These are phyloP conservation scores for Wallacemonas sp. DNA, from an alignment of 208 protist species.

Conservation along the genomic window DNA sequence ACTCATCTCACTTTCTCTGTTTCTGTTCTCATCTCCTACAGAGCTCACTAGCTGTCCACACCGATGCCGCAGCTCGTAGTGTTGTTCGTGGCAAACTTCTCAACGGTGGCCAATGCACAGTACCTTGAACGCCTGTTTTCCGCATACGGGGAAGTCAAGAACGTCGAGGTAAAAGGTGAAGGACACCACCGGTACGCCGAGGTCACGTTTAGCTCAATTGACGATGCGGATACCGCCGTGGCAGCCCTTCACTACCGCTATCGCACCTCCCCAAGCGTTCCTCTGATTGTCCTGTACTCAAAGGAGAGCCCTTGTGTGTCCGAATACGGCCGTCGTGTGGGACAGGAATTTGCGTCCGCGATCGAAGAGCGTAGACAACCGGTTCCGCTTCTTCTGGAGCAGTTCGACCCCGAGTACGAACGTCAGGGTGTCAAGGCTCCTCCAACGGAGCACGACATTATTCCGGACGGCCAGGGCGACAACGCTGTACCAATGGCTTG, in stretches of 20 bases:
- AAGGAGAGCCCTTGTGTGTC: conserved; percentile 59
- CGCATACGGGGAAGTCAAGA: conserved; percentile 68
- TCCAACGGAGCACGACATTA: conserved; percentile 61
- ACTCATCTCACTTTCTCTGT: not conserved
- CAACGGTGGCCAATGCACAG: conserved; percentile 68
- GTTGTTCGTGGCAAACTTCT: conserved; percentile 82
- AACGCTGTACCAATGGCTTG: too few relatives aligned
- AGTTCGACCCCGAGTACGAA: conserved; percentile 61
- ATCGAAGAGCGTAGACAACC: conserved; percentile 54
- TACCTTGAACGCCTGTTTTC: conserved; percentile 85
- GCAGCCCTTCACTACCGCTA: conserved; percentile 85
- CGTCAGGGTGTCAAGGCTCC: conserved; percentile 56
- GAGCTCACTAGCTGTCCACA: not conserved
- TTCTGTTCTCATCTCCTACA: not conserved
- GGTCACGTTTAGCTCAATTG: conserved; percentile 62
- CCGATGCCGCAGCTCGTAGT: conserved; percentile 24
- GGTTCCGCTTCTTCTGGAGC: conserved; percentile 42
- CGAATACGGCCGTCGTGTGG: conserved; percentile 65
- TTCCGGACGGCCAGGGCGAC: conserved; percentile 18
- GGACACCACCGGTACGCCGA: conserved; percentile 58
- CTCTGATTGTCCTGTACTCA: conserved; percentile 84
- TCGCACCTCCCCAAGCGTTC: conserved; percentile 58
- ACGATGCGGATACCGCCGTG: conserved; percentile 80
- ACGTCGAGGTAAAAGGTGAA: conserved; percentile 61
- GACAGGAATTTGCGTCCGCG: conserved; percentile 58